Conservation (phyloP, 23 red algal genomes). For the Cyanidioschyzon merolae region DNA sequence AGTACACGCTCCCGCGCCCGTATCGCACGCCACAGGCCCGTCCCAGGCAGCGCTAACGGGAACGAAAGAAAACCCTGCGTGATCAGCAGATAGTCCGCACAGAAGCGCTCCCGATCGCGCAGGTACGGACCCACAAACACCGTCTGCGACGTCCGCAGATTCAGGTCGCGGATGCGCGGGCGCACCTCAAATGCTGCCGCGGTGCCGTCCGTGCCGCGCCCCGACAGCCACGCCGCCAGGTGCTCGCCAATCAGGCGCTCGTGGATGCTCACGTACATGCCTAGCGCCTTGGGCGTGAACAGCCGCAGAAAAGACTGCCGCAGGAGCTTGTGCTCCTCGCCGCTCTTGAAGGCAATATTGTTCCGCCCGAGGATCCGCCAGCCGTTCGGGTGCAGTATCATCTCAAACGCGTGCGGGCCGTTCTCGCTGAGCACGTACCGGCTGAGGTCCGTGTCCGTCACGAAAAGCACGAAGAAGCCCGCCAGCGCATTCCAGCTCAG, state of each 20-base stretch:
- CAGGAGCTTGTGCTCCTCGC: constrained; percentile 33
- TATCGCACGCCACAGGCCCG: constrained; percentile 25
- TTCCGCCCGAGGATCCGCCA: constrained; percentile 20
- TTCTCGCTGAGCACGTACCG: constrained; percentile 33
- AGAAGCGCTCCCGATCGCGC: constrained; percentile 24
- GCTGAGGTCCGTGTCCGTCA: constrained; percentile 21
- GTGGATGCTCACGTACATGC: constrained; percentile 33
- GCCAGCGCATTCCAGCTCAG: constrained; percentile 25
- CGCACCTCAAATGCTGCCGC: constrained; percentile 13
- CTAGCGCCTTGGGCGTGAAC: constrained; percentile 33
- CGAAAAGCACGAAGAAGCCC: constrained; percentile 24
- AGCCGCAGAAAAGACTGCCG: constrained; percentile 32
- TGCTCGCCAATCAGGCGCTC: constrained; percentile 23
- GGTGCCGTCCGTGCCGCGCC: neutral
- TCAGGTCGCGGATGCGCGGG: constrained; percentile 19
- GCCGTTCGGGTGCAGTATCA: constrained; percentile 35
- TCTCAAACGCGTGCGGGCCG: constrained; percentile 17
- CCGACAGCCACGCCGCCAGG: constrained; percentile 2
- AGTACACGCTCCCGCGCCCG: constrained; percentile 24
- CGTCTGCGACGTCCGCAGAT: constrained; percentile 25
- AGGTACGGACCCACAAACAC: constrained; percentile 35
- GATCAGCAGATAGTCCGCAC: constrained; percentile 23
- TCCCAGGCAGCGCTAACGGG: constrained; percentile 28
- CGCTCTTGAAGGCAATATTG: constrained; percentile 37
- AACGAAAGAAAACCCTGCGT: constrained; percentile 33